These are phyloP conservation scores for Cochlearia excelsa DNA, from an alignment of 345 rosid genomes.

Conservation along the genomic window DNA sequence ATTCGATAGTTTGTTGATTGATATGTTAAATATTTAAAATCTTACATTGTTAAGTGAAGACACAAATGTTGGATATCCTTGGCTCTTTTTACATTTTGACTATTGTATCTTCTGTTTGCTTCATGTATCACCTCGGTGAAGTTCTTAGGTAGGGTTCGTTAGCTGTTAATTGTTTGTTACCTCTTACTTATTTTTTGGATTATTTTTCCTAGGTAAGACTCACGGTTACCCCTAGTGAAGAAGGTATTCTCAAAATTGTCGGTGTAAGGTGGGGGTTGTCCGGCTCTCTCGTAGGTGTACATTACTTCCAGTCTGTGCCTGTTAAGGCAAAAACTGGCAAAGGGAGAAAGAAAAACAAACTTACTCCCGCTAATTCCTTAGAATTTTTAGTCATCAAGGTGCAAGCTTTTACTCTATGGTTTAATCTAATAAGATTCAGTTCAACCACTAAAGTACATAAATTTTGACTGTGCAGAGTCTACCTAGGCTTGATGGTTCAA, in stretches of 20 bases:
- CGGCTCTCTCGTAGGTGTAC: constrained; percentile 70
- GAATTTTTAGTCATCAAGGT: constrained; percentile 89
- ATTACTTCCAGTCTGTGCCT: constrained; percentile 52
- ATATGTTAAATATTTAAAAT: constrained; percentile 5
- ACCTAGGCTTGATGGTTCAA: constrained; percentile 84
- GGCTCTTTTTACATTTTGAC: constrained; percentile 15
- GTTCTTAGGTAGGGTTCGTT: constrained; percentile 17
- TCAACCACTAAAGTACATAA: constrained; percentile 16
- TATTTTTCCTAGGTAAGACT: constrained; percentile 64
- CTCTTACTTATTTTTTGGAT: constrained; percentile 9
- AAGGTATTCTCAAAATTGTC: constrained; percentile 79
- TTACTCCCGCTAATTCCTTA: constrained; percentile 49
- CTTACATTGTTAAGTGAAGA: constrained; percentile 2
- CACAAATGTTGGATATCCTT: constrained; percentile 11
- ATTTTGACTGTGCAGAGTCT: constrained; percentile 47
- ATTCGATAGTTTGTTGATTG: constrained; percentile 22
- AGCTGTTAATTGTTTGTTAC: constrained; percentile 21
- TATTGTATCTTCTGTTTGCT: constrained; percentile 9
- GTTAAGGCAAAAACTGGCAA: constrained; percentile 47
- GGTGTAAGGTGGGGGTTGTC: constrained; percentile 94
- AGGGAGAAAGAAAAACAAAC: constrained; percentile 54
- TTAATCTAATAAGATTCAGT: constrained; percentile 21
- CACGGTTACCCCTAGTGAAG: constrained; percentile 71
- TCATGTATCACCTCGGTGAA: constrained; percentile 4
- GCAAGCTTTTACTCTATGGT: constrained; percentile 18